Percentiles rank a stretch among this genome's conserved stretches.
phyloP scores from a whole-genome alignment of 148 eudicot genomes.

The Polygonum maritimum region DNA sequence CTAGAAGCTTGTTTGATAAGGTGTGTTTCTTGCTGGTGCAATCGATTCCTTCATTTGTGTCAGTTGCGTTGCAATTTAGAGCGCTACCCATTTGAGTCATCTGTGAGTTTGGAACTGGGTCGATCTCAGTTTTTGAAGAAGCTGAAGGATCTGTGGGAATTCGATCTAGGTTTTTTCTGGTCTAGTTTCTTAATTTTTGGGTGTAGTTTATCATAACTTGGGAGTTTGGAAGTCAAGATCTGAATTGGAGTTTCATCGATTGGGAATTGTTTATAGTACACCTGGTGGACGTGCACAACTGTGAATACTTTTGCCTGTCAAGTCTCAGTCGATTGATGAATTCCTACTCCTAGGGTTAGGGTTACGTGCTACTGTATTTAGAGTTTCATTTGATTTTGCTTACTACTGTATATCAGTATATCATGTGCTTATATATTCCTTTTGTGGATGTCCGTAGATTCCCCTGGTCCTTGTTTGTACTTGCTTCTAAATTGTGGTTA shows the following conservation, averaged over 20 bases:
- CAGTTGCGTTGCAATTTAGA: background rate
- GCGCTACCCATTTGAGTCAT: conserved; percentile 18
- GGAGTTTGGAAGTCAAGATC: background rate
- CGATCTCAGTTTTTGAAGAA: conserved; percentile 2
- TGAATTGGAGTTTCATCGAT: conserved; percentile 7
- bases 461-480: background rate
- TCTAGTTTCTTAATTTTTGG: background rate
- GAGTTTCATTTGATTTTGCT: background rate
- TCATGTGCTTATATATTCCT: background rate
- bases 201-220: background rate
- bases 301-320: background rate
- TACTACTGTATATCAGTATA: background rate
- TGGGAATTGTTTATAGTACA: background rate
- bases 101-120: conserved; percentile 19
- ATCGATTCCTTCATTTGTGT: background rate
- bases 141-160: background rate
- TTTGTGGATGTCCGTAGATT: background rate
- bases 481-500: background rate
- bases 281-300: background rate
- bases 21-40: conserved; percentile 6
- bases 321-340: background rate
- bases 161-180: background rate
- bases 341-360: background rate
- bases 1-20: conserved; percentile 12
- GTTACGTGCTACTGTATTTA: background rate